Base-by-base conservation (phyloP, 805 yeast species). In the Metschnikowia sp. region DNA sequence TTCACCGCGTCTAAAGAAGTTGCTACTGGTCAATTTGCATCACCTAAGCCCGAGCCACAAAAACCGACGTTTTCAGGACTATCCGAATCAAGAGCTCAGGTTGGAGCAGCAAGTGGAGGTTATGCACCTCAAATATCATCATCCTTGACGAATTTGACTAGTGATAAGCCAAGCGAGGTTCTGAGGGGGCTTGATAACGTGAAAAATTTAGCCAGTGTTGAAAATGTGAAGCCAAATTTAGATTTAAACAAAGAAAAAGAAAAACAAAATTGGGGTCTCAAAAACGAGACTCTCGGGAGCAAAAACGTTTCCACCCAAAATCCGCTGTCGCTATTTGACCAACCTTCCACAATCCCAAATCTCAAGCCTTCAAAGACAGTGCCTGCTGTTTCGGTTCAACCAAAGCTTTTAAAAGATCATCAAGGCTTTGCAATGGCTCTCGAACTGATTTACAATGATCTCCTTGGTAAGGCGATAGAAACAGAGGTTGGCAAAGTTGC, bases 381-480 rank as follows among this genome's bases (percentile, higher is more conserved):
- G 11, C 9, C 36, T 6, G 26, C 15, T 19, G 13, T 10, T 2
- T 26, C 35, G 19, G 26, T 15, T 3, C 28, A 19, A 9, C 39
- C 49, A n/a, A 32, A 37, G 36, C 19, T 13, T 26, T 30, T 41
- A 28, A 46, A 41, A 13, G 69, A 70, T 10, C 48, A 54, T 11
- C 56, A 64, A 1, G 43, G 42, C 4, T 76, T 64, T 47, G 31
- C 52, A 0, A 22, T 41, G 18, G 79, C 78, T 1, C 56, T 64
- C 0, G 39, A 45, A 1, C 51, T 48, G 7, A 48, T 69, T 1
- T 59, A 55, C 12, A 41, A 59, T 1, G 54, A 53, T 4, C 43
- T 73, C 2, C n/a, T 65, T 2, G 32, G 51, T 1, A 52, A 59
- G 2, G 42, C 61, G 0, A 55, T 75, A 3, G 41, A 54, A 1